Percentiles rank a stretch among this genome's conserved stretches.
Conservation (phyloP, 768 basidiomycete species). For the Artomyces pyxidatus region DNA sequence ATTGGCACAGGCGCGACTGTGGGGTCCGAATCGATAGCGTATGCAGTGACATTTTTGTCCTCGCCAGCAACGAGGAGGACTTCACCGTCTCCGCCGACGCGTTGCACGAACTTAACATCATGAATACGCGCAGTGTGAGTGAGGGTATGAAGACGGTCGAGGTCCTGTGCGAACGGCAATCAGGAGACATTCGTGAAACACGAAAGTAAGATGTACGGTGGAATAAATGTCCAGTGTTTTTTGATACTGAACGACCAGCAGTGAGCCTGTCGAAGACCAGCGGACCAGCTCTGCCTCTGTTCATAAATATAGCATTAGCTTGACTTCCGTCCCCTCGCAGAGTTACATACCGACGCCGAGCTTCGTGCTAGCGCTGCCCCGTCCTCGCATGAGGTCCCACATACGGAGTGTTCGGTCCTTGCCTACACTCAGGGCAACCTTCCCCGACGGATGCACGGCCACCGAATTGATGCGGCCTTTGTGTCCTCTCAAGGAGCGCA, state of each 20-base stretch:
- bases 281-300: slow-evolving; percentile 89
- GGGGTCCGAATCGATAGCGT: slow-evolving; percentile 45
- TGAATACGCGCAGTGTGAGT: slow-evolving; percentile 79
- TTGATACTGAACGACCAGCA: slow-evolving; percentile 74
- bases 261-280: slow-evolving; percentile 72
- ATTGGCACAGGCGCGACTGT: slow-evolving; percentile 46
- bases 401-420: slow-evolving; percentile 84
- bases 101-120: slow-evolving; percentile 66
- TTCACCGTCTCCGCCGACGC: slow-evolving; percentile 49
- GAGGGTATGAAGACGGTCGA: slow-evolving; percentile 68
- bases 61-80: slow-evolving; percentile 81
- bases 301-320: not conserved
- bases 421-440: slow-evolving; percentile 87
- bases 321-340: not conserved
- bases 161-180: slow-evolving; percentile 42
- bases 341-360: slow-evolving; percentile 67
- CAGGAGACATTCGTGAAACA: not conserved
- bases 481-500: slow-evolving; percentile 86
- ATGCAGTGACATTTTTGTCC: slow-evolving; percentile 81
- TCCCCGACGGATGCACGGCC: slow-evolving; percentile 88
- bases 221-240: slow-evolving; percentile 77
- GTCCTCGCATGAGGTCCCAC: slow-evolving; percentile 99
- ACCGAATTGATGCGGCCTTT: slow-evolving; percentile 87
- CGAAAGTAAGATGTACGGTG: slow-evolving; percentile 39
- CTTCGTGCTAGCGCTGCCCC: slow-evolving; percentile 82